Evolutionary conservation across 2,329 filamentous ascomycete genomes (phyloP).

Genomic region (Sporothrix globosa): DNA sequence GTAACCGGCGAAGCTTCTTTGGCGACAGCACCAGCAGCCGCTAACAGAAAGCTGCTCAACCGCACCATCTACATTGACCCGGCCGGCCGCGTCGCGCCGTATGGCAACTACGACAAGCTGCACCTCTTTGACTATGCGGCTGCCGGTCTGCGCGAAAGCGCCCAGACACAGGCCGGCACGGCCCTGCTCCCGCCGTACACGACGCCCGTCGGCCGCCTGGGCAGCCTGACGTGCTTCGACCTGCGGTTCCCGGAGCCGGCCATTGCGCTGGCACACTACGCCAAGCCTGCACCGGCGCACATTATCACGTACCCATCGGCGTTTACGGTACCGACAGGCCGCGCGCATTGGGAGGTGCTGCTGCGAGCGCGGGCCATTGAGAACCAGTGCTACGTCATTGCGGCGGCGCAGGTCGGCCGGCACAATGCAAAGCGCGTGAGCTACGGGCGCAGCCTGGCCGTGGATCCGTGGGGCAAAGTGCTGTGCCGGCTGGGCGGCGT

Average conservation of each 20-base stretch:
- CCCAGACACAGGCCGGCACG: conserved; percentile 40
- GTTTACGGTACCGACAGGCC: conserved; percentile 84
- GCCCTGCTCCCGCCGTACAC: conserved; percentile 64
- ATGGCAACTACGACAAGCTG: conserved; percentile 75
- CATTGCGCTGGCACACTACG: conserved; percentile 61
- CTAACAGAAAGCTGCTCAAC: conserved; percentile 52
- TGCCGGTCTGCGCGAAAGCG: conserved; percentile 51
- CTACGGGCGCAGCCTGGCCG: conserved; percentile 83
- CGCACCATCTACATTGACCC: conserved; percentile 56
- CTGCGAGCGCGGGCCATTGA: conserved; percentile 83
- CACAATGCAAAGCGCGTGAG: conserved; percentile 67
- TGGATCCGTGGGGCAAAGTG: conserved; percentile 85
- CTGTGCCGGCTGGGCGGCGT: conserved; percentile 64
- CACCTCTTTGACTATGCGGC: conserved; percentile 78
- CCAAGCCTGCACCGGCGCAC: conserved; percentile 57
- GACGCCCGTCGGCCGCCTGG: conserved; percentile 74
- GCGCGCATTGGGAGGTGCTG: conserved; percentile 82
- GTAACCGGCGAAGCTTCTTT: conserved; percentile 39
- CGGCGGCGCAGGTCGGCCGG: conserved; percentile 77
- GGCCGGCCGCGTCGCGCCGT: conserved; percentile 46
- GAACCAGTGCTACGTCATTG: conserved; percentile 83
- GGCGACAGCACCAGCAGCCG: background rate
- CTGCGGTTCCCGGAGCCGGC: conserved; percentile 79
- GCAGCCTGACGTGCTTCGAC: conserved; percentile 87
- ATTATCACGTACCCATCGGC: conserved; percentile 86